phyloP scores from a whole-genome alignment of 768 basidiomycete genomes.

The Scleroderma citrinum region DNA sequence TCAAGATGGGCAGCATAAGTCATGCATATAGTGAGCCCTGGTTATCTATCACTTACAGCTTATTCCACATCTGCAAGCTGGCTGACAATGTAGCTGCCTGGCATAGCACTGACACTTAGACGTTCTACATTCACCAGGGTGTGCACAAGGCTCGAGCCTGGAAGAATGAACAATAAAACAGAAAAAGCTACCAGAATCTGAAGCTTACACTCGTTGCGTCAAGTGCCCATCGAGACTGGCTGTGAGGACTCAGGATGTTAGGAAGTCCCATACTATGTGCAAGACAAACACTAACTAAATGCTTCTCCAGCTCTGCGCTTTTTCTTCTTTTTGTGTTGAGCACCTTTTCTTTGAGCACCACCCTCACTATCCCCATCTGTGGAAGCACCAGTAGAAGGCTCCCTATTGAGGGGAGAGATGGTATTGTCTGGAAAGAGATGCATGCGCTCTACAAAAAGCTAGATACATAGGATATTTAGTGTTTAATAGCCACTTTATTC shows the following conservation, averaged over 20 bases:
- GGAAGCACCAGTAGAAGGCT: background rate
- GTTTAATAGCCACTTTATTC: background rate
- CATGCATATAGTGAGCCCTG: no score
- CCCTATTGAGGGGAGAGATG: slow-evolving; percentile 11
- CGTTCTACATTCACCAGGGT: slow-evolving; percentile 42
- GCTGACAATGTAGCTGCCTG: slow-evolving; percentile 37
- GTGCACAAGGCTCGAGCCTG: slow-evolving; percentile 39
- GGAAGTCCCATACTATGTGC: background rate
- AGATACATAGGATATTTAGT: background rate
- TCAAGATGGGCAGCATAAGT: slow-evolving; percentile 10
- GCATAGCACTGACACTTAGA: slow-evolving; percentile 36
- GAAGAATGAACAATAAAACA: background rate
- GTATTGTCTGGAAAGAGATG: slow-evolving; percentile 14
- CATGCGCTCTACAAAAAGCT: slow-evolving; percentile 18
- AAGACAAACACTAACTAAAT: slow-evolving; percentile 15
- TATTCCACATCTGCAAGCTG: slow-evolving; percentile 42
- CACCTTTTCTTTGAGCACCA: background rate
- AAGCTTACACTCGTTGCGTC: slow-evolving; percentile 9
- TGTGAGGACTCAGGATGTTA: slow-evolving; percentile 2
- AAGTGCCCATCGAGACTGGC: slow-evolving; percentile 1
- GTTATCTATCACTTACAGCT: slow-evolving; percentile 30
- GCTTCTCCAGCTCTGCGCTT: background rate
- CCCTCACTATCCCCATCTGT: background rate
- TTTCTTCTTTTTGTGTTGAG: slow-evolving; percentile 3
- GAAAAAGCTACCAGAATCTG: background rate